phyloP scores from a whole-genome alignment of 192 early-diverging fungal genomes.

The Backusella morwellensis region DNA sequence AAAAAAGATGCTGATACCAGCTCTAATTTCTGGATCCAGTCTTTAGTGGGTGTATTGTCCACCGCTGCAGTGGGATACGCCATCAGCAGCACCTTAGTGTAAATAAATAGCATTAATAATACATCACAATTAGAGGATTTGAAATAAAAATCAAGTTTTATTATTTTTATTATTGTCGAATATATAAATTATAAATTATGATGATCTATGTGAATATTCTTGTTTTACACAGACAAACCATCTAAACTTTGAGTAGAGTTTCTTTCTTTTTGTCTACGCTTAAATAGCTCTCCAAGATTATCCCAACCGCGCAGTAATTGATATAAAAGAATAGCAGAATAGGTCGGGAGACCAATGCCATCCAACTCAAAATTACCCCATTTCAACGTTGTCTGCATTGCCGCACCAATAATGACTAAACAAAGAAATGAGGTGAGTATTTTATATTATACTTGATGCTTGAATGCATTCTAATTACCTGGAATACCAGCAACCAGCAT shows the following conservation, averaged over 20 bases:
- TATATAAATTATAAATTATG: background rate
- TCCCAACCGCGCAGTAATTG: slow-evolving; percentile 30
- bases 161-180: background rate
- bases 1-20: background rate
- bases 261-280: background rate
- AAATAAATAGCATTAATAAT: background rate
- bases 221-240: background rate
- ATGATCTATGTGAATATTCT: background rate
- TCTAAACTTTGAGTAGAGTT: background rate
- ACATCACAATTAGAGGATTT: background rate
- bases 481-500: slow-evolving; percentile 48
- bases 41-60: background rate
- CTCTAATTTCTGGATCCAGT: background rate
- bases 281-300: background rate
- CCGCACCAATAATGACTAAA: slow-evolving; percentile 40
- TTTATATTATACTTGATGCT: background rate
- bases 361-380: slow-evolving; percentile 43
- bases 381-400: slow-evolving; percentile 39
- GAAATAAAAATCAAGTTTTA: background rate
- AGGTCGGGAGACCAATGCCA: slow-evolving; percentile 45
- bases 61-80: background rate
- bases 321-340: slow-evolving; percentile 36
- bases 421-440: background rate
- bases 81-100: background rate
- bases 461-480: background rate